Evolutionary conservation across 164 flowering plant species (phyloP).

Genomic region (Vitis riparia): DNA sequence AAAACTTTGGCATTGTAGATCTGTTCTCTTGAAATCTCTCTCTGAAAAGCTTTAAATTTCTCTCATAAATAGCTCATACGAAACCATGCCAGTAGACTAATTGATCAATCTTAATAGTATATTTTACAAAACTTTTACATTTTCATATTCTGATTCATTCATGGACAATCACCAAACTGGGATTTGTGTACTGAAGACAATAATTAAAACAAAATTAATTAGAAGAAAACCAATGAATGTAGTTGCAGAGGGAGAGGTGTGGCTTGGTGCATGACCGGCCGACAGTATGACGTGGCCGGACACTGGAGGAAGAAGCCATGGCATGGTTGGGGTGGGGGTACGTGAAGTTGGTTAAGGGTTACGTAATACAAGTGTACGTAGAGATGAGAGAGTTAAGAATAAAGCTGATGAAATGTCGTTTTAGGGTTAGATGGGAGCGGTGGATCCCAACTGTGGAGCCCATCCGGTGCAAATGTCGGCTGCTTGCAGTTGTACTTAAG

Average conservation of each 20-base stretch:
- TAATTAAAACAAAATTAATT: too few species aligned
- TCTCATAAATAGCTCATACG: not conserved
- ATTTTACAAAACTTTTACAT: too few species aligned
- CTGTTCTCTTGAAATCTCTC: not conserved
- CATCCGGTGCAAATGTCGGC: conserved; percentile 35
- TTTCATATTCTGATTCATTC: too few species aligned
- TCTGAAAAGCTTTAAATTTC: too few species aligned
- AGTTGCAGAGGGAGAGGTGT: conserved; percentile 1
- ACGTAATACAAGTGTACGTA: conserved; percentile 49
- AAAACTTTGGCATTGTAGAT: not conserved
- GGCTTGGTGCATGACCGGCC: conserved; percentile 19
- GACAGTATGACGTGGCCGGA: not conserved
- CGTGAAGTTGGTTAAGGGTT: conserved; percentile 39
- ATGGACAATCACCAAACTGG: too few species aligned
- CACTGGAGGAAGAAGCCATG: too few species aligned
- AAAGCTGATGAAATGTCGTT: conserved; percentile 62
- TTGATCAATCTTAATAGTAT: too few species aligned
- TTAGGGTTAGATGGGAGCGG: conserved; percentile 69
- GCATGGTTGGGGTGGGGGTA: conserved; percentile 13
- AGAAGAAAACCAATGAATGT: not conserved
- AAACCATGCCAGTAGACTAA: not conserved
- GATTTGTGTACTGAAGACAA: not conserved
- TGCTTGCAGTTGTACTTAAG: not conserved
- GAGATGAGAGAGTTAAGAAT: conserved; percentile 18
- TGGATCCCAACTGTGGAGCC: conserved; percentile 32